Evolutionary conservation across 805 yeast genomes (phyloP).

Genomic region (Ascoidea asiatica): DNA sequence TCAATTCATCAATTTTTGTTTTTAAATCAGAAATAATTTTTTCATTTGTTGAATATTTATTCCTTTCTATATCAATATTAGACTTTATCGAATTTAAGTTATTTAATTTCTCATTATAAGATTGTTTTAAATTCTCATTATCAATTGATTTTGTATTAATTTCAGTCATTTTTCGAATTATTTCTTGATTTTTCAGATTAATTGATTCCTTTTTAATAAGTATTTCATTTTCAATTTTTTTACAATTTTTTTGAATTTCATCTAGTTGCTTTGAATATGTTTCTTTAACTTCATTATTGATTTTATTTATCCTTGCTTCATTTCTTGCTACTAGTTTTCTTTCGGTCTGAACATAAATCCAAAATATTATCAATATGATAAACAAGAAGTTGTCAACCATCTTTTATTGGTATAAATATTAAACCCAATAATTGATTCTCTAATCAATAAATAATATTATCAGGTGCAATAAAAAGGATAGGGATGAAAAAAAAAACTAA

Average conservation of each 20-base stretch:
- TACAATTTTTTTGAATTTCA: not conserved
- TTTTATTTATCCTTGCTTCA: not conserved
- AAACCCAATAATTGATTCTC: no score
- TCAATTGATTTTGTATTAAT: not conserved
- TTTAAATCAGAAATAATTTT: not conserved
- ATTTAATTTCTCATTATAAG: not conserved
- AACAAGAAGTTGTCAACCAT: not conserved
- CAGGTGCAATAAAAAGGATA: no score
- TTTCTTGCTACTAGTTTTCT: not conserved
- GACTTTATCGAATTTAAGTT: not conserved
- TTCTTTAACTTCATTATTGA: not conserved
- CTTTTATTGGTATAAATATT: not conserved
- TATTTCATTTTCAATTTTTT: not conserved
- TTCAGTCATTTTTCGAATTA: constrained; percentile 3
- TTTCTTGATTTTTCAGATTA: constrained; percentile 3
- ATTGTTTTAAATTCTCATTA: not conserved
- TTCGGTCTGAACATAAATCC: not conserved
- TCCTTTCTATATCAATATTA: not conserved
- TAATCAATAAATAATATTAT: no score
- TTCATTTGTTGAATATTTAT: not conserved
- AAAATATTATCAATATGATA: not conserved
- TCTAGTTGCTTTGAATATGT: not conserved
- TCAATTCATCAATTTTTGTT: not conserved
- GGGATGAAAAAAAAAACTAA: no score
- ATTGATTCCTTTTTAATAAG: no score